Base-by-base conservation (phyloP, 768 basidiomycete species). In the Psilocybe tampanensis region DNA sequence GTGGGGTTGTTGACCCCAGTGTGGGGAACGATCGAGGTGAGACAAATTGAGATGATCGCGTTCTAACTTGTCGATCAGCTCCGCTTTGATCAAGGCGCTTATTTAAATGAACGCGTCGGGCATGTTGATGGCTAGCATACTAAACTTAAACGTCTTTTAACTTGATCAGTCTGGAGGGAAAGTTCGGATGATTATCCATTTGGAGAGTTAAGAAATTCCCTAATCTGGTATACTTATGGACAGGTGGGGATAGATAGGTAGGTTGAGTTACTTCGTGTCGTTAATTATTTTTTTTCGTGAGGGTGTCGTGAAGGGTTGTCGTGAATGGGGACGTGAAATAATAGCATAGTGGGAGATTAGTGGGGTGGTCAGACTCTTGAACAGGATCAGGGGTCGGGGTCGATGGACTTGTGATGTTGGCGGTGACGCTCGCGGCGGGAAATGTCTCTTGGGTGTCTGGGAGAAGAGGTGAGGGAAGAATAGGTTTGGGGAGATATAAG, bases 391-490 rank as follows among this genome's bases (percentile, higher is more conserved):
- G 29, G 29, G 29, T 39, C 36, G 12, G 3, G 7, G 36, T 39
- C 36, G 36, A 39, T 39, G 4, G 36, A 39, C 13, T 39, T n/a
- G 6, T 53, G 36, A 39, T 54, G 24, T 4, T 49, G 13, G 45
- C 44, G 48, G 22, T 29, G 19, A 24, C n/a, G 17, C 7, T 45
- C 32, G 34, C 48, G 51, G 29, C 33, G 24, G 32, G 53, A 54
- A 12, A 51, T 47, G 44, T 55, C 58, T n/a, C 34, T 44, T 18
- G 45, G 52, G 36, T 48, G 58, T 29, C 57, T 58, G 29, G 29
- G 11, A 23, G 2, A 24, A 24, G 18, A 41, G 13, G 51, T 23
- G 42, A 23, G 12, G 13, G 23, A 4, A 33, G 22, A 29, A 1
- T 9, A 12, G 29, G 29, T 29, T 4, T 29, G 29, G 29, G 9